A percentile compares a stretch with the other conserved stretches of the same genome.
Conservation (phyloP, 805 yeast species). For the Hanseniaspora pseudoguilliermondii region DNA sequence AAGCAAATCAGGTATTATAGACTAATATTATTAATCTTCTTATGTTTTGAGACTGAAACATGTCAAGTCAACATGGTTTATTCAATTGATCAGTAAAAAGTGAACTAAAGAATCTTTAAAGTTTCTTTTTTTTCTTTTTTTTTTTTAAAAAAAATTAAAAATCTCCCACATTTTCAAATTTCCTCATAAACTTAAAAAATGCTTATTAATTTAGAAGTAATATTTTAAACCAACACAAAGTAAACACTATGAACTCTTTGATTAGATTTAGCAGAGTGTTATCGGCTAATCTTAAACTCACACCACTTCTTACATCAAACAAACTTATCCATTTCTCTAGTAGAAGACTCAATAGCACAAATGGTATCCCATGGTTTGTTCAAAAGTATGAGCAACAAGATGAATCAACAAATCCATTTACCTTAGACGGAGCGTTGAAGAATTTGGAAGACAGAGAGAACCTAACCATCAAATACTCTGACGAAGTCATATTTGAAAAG, state of each 20-base stretch:
- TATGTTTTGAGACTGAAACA: no score
- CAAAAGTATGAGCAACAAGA: conserved; percentile 6
- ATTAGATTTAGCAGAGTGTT: neutral
- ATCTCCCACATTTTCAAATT: neutral
- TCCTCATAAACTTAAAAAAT: no score
- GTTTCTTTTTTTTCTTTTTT: no score
- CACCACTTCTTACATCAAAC: neutral
- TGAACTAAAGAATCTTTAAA: no score
- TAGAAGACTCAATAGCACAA: neutral
- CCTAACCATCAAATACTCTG: neutral
- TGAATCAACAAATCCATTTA: neutral
- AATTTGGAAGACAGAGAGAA: neutral
- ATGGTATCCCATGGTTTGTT: conserved; percentile 9
- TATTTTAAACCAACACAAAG: neutral
- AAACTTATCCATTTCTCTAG: neutral
- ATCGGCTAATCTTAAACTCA: neutral
- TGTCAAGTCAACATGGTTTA: no score
- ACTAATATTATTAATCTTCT: no score
- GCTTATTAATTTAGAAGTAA: no score
- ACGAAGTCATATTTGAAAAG: neutral
- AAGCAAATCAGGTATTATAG: no score
- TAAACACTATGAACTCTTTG: neutral
- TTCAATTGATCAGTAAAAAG: no score
- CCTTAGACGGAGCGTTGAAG: neutral
- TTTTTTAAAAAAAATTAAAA: no score